Evolutionary conservation across 176 grass and related monocot species (phyloP), one percentile per base, ranked within the genome.

Genomic region (Secale cereale): DNA sequence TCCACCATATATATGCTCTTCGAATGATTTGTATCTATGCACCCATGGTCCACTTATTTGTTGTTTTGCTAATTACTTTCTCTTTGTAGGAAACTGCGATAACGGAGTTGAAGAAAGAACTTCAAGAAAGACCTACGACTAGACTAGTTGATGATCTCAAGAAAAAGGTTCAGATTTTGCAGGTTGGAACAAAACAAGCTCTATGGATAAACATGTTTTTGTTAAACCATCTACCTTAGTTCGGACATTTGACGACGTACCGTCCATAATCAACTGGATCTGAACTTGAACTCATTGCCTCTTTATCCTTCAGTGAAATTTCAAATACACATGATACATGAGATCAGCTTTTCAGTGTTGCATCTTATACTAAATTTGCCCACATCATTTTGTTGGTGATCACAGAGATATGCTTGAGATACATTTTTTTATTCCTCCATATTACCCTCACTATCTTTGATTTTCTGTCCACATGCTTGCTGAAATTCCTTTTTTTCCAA

Each of bases 131-230:
- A 65, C 97, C 97, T 81, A 96, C 93, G 6, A 82, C 74, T 85
- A 99, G 86, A 87, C 56, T 99, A 59, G 97, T 99, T 25, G 97
- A 99, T 65, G 97, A 99, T 94, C 93, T 99, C 45, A 91, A 86
- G 81, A 99, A 96, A 93, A 99, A 99, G 86, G 90, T 99, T 81
- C 83, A 99, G 80, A 96, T 99, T 94, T 87, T 98, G 74, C 96
- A 98, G 96, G 96, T 98, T 45, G 64, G 14, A 29, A 82, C 23
- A 71, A 70, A 76, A 11, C 29, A 78, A 67, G 19, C 40, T 70
- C 70, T 31, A 13, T 25, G 37, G 3, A 40, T 61, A 60, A 83
- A n/a, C 68, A 62, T 9, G 41, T 48, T 25, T 25, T 46, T 83
- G 36, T 61, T 78, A 79, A 88, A 73, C 40, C 56, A 25, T 74